Base-by-base conservation (phyloP, 768 basidiomycete genomes). In the Exidia glandulosa region DNA sequence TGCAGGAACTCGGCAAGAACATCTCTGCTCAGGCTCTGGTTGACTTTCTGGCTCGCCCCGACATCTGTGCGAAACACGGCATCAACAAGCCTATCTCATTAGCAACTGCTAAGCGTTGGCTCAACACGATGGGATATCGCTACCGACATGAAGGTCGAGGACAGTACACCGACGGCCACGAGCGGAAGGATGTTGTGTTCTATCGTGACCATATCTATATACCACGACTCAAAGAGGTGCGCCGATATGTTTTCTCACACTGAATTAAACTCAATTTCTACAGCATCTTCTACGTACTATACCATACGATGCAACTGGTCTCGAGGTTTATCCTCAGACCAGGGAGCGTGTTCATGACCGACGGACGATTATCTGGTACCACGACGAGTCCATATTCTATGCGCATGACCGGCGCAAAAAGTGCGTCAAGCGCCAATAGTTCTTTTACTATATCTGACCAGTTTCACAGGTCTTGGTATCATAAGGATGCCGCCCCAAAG, bases 111-210 rank as follows among this genome's bases (percentile, higher is more conserved):
- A 56, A 55, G 9, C 47, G 61, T 1, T 77, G 73, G 74, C 63
- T 81, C 2, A 57, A 68, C 3, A 71, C 66, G 10, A 41, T 77
- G 10, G 69, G 65, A 1, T 76, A 67, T 64, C 66, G 64, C 2
- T 77, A 70, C 59, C 32, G 48, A 1, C 48, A 62, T 16, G 66
- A 66, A 32, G 59, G 65, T 25, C 73, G 71, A 30, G 74, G 73
- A 0, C 71, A 71, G 68, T 77, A 75, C 47, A 63, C 72, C 52
- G 74, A 76, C 63, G 71, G 76, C 0, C 75, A 76, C 65, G 71
- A 76, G 56, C 41, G 66, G 0, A 61, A 19, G 33, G 64, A 65
- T 60, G 64, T 65, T 23, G 59, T 65, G 5, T 36, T 62, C 12
- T 65, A 65, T 36, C 56, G 59, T 10, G 41, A 10, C 23, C 12